Base-by-base conservation (phyloP, 306 rosid genomes). In the Castanea sativa region DNA sequence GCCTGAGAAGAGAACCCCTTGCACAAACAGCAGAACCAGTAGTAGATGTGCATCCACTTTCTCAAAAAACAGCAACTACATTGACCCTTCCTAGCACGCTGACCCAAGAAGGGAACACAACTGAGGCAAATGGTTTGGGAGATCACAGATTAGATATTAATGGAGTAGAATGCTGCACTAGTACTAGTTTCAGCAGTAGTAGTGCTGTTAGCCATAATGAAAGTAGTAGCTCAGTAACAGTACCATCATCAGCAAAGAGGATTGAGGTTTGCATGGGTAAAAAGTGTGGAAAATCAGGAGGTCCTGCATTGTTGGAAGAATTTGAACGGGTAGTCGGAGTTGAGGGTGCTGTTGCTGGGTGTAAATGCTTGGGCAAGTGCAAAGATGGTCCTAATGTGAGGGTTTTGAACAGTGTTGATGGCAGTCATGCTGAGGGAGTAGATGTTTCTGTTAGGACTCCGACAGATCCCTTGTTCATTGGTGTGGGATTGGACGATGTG, bases 281-380 rank as follows among this genome's bases (percentile, higher is more conserved):
- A 63, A 91, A 91, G 80, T 96, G 99, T 88, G 87, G 81, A 74
- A 90, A 45, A 73, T 89, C 86, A 27, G 99, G 99, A 60, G 86
- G 86, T 49, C 83, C 76, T 27, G 88, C 84, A 49, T 79, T 96
- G 85, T 51, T 96, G 77, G 88, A 89, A 67, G 93, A 91, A 77
- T 91, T 96, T 33, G 91, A 76, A 87, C 89, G 75, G 79, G 87
- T 76, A 74, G 69, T 88, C 71, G 94, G 90, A 2, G 88, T n/a
- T 78, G 89, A 88, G 65, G 89, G 90, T 4, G 79, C 86, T 74
- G 97, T 91, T 79, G 91, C 91, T 55, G 91, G 81, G 49, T 90
- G 96, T 61, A 96, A 96, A 78, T 96, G 99, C 85, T 83, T 96
- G 98, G 99, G 99, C 4, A 91, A 93, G 88, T 96, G 99, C 85